phyloP scores from a whole-genome alignment of 2,329 filamentous ascomycete genomes.

The Alternaria panax region DNA sequence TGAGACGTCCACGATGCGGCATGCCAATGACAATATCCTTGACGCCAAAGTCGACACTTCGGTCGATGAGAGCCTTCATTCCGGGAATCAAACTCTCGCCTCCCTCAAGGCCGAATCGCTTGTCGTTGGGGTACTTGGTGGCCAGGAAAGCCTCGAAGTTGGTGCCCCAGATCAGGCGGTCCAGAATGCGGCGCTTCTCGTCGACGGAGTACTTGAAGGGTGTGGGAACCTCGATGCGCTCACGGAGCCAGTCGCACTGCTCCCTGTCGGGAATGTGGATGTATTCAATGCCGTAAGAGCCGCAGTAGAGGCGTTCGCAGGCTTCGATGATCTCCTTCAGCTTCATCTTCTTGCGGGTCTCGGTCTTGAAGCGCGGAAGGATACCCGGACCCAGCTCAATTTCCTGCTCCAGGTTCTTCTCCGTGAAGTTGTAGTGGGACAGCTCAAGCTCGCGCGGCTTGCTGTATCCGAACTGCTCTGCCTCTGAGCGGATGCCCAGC shows the following conservation, averaged over 20 bases:
- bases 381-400: constrained; percentile 94
- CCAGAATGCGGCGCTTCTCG: constrained; percentile 96
- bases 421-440: constrained; percentile 92
- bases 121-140: constrained; percentile 99
- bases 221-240: constrained; percentile 90
- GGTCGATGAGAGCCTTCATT: constrained; percentile 99
- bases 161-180: constrained; percentile 97
- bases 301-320: constrained; percentile 96
- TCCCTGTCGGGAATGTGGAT: constrained; percentile 98
- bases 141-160: constrained; percentile 96
- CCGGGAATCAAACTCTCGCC: constrained; percentile 96
- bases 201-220: constrained; percentile 98
- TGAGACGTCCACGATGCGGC: constrained; percentile 98
- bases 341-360: constrained; percentile 92
- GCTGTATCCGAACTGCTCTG: constrained; percentile 81
- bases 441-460: constrained; percentile 92
- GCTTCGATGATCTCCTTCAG: constrained; percentile 90
- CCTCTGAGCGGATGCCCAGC: constrained; percentile 87
- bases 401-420: constrained; percentile 91
- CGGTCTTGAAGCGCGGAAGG: constrained; percentile 88
- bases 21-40: constrained; percentile 99
- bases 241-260: constrained; percentile 97
- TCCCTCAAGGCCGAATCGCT: constrained; percentile 97
- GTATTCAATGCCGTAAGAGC: constrained; percentile 97
- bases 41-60: constrained; percentile 96